Evolutionary conservation across 2,329 filamentous ascomycete species (phyloP), one percentile per base, ranked within the genome.

Genomic region (Trichoderma oligosporum): DNA sequence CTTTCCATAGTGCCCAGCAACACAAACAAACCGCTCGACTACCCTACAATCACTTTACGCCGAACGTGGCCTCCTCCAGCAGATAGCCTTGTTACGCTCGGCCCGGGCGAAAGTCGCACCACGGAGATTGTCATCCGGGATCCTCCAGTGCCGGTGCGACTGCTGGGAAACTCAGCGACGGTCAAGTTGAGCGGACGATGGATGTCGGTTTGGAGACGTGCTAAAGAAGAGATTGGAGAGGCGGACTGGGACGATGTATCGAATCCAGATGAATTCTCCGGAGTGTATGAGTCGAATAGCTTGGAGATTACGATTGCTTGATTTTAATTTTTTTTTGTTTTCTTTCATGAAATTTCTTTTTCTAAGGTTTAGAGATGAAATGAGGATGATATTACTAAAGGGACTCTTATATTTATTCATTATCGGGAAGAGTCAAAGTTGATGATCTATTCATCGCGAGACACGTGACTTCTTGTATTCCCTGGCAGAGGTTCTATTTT

Each of bases 21-120:
- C 41, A 7, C 7, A 11, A 33, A 64, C 16, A 36, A 58, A 31
- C 66, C 70, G 18, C 56, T 75, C 18, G 62, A 70, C 12, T 63
- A 73, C 14, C 67, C 67, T 33, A 66, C 56, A 25, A 64, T 75
- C 53, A 61, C 66, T 62, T 61, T 73, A 56, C 61, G 64, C 24
- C 66, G 73, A 25, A 57, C 66, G 54, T 71, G 73, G 71, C 73
- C 73, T 7, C 72, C 74, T 0, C 63, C 58, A 14, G 62, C 60
- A 22, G 69, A 74, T 4, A 62, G 64, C 11, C 66, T 73, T 29
- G 59, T 72, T 53, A 70, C 66, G 42, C 70, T 76, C 39, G 66
- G 61, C 56, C 65, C 73, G 12, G 71, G 72, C 20, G 65, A 70
- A 62, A 70, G 65, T 38, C 60, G 48, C 39, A 69, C 69, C 61